Evolutionary conservation across 805 yeast genomes (phyloP).

Genomic region (Saccharomycopsis selenospora): DNA sequence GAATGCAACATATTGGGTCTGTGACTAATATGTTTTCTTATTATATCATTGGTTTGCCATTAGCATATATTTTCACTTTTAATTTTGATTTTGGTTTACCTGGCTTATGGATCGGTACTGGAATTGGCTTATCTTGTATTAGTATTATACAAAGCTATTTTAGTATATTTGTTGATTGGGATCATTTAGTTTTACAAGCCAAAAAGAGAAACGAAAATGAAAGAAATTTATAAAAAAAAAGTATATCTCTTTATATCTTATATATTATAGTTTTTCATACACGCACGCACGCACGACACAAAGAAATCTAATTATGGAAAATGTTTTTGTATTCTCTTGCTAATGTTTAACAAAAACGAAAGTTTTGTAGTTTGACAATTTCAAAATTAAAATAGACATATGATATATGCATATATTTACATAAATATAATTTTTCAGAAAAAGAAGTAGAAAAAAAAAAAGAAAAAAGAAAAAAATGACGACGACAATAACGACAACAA

Average conservation of each 20-base stretch:
- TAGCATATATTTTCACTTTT: conserved; percentile 49
- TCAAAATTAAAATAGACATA: no score
- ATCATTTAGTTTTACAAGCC: conserved; percentile 12
- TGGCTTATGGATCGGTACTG: conserved; percentile 61
- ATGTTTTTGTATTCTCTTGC: no score
- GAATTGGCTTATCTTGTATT: conserved; percentile 44
- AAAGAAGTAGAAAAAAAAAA: no score
- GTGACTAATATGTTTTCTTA: conserved; percentile 49
- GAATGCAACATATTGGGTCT: conserved; percentile 60
- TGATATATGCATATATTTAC: no score
- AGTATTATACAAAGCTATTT: conserved; percentile 35
- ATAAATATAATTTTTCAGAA: no score
- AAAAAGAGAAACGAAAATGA: conserved; percentile 14
- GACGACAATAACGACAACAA: no score
- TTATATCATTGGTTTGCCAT: conserved; percentile 57
- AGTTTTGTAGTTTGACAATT: no score
- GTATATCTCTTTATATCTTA: background rate
- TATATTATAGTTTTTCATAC: background rate
- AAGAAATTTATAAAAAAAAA: conserved; percentile 1
- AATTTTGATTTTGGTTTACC: conserved; percentile 40
- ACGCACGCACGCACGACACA: no score
- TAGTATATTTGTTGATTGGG: conserved; percentile 15
- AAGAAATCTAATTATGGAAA: no score
- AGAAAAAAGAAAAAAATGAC: no score
- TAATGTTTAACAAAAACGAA: no score